Conservation (phyloP, 306 rosid genomes). For the Corylus avellana region DNA sequence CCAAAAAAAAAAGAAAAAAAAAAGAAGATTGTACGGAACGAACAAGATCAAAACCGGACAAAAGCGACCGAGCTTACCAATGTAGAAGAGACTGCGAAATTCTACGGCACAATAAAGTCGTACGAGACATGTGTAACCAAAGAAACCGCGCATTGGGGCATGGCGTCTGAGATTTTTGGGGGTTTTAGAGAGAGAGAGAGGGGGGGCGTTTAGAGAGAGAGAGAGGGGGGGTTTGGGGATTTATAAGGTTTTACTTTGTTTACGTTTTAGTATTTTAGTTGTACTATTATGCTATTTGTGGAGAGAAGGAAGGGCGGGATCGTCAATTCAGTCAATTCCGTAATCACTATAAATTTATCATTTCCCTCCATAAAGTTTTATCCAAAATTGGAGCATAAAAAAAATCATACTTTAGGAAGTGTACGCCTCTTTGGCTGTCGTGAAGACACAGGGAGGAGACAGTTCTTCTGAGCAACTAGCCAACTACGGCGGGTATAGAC, state of each 20-base stretch:
- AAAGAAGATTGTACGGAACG: conserved; percentile 10
- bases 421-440: not conserved
- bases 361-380: conserved; percentile 40
- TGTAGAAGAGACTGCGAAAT: conserved; percentile 40
- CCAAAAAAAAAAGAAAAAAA: conserved; percentile 8
- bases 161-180: conserved; percentile 23
- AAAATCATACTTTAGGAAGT: not conserved
- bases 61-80: conserved; percentile 48
- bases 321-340: conserved; percentile 4
- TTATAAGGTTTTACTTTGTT: not conserved
- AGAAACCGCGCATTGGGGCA: conserved; percentile 21
- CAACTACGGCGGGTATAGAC: too few relatives aligned
- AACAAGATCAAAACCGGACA: conserved; percentile 43
- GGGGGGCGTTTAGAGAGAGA: conserved; percentile 25
- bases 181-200: conserved; percentile 13
- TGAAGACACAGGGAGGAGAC: not conserved
- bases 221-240: not conserved
- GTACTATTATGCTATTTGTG: not conserved
- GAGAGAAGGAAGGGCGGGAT: conserved; percentile 4
- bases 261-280: not conserved
- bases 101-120: conserved; percentile 22
- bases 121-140: conserved; percentile 13
- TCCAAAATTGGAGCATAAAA: conserved; percentile 2
- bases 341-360: not conserved
- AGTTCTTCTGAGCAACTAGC: too few relatives aligned